Evolutionary conservation across 225 moss, liverwort and hornwort genomes (phyloP).

Genomic region (Neckera pumila): DNA sequence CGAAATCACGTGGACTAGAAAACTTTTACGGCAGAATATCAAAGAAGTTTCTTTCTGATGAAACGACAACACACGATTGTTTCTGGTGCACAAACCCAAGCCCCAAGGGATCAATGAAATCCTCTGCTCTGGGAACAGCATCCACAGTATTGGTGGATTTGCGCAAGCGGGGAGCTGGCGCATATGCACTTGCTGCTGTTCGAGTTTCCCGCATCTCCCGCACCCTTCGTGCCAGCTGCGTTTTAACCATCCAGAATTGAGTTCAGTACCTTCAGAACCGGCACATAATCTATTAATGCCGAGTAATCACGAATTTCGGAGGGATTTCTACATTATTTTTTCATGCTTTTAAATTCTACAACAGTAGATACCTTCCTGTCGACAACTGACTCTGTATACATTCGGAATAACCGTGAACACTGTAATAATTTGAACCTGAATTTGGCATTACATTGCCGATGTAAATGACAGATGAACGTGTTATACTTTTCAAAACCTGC

Average conservation of each 20-base stretch:
- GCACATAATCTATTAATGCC: neutral
- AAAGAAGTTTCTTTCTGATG: neutral
- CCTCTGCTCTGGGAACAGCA: constrained; percentile 59
- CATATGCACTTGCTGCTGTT: constrained; percentile 39
- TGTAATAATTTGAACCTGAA: neutral
- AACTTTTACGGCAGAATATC: neutral
- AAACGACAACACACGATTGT: neutral
- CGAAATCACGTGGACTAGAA: neutral
- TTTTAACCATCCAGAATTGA: neutral
- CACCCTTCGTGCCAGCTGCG: constrained; percentile 81
- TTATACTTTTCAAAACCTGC: neutral
- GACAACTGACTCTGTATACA: neutral
- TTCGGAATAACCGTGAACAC: neutral
- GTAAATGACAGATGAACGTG: neutral
- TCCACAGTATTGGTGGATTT: constrained; percentile 56
- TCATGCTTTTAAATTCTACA: neutral
- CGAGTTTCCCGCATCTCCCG: constrained; percentile 97
- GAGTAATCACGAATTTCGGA: neutral
- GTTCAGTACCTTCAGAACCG: neutral
- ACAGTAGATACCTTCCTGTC: neutral
- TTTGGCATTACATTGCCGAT: neutral
- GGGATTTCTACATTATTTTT: neutral
- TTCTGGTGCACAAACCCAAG: constrained; percentile 55
- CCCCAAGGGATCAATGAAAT: constrained; percentile 76
- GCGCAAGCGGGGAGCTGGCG: constrained; percentile 46